Conservation (phyloP, 148 eudicot species). For the Vaccinium macrocarpon region DNA sequence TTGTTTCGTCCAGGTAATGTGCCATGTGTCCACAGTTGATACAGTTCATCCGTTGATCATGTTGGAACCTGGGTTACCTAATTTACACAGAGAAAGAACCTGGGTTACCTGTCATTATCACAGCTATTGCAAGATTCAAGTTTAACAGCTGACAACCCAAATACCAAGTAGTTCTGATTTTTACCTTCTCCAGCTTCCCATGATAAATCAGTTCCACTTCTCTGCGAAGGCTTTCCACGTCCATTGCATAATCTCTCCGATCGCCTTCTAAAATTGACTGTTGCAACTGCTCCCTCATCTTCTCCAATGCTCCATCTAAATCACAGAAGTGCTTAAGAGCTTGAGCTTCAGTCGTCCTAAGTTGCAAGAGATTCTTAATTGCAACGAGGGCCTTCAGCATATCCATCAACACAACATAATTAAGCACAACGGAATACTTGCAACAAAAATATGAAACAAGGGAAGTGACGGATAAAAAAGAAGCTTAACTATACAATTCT, state of each 20-base stretch:
- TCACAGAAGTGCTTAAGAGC: constrained; percentile 58
- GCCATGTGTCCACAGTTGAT: not conserved
- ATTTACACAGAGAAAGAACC: not conserved
- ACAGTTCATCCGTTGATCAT: constrained; percentile 23
- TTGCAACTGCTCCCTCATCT: constrained; percentile 58
- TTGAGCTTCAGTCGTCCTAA: constrained; percentile 48
- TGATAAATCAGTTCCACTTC: constrained; percentile 72
- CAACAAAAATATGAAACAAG: not conserved
- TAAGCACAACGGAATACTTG: constrained; percentile 9
- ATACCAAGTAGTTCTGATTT: not conserved
- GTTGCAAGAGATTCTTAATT: constrained; percentile 61
- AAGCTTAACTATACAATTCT: not conserved
- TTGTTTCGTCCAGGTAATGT: not conserved
- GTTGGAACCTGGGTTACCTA: constrained; percentile 55
- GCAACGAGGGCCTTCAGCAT: constrained; percentile 63
- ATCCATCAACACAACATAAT: constrained; percentile 9
- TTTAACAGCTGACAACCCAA: not conserved
- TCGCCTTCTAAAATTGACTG: constrained; percentile 53
- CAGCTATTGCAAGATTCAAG: constrained; percentile 7
- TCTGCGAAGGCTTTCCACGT: constrained; percentile 71
- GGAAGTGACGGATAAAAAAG: not conserved
- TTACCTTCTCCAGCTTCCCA: constrained; percentile 58
- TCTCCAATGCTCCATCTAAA: constrained; percentile 63
- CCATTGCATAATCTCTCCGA: constrained; percentile 58
- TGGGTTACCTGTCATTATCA: constrained; percentile 39